These are phyloP conservation scores for Lepidium sativum DNA, from an alignment of 345 rosid species.

Conservation along the genomic window DNA sequence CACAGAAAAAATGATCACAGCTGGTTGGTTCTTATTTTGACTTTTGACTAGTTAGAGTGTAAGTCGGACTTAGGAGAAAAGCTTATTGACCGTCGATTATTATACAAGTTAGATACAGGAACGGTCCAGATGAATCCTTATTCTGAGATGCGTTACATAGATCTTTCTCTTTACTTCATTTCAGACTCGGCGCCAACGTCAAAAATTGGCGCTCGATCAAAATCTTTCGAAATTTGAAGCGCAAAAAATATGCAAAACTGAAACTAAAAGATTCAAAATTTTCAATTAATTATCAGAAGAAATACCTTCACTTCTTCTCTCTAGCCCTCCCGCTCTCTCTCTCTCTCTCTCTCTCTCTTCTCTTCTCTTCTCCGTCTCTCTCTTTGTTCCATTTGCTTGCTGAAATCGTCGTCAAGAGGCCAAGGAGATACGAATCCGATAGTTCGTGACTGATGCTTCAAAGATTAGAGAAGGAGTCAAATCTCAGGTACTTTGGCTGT, in stretches of 20 bases:
- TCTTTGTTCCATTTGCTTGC: background rate
- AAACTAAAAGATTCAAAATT: background rate
- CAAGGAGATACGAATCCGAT: background rate
- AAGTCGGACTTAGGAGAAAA: background rate
- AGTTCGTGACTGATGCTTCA: background rate
- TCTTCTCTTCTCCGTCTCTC: background rate
- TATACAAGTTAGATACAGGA: background rate
- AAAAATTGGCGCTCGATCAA: constrained; percentile 13
- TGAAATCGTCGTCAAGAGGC: background rate
- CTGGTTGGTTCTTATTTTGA: background rate
- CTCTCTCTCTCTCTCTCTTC: background rate
- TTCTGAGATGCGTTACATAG: background rate
- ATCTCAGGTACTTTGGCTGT: constrained; percentile 14
- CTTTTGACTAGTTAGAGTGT: background rate
- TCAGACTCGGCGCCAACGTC: constrained; percentile 16
- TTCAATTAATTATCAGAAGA: background rate
- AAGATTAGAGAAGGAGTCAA: background rate
- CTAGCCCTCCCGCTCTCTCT: background rate
- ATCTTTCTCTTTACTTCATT: background rate
- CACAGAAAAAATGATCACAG: background rate
- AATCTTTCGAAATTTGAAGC: constrained; percentile 6
- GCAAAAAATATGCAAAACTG: too few relatives aligned
- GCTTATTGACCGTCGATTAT: background rate
- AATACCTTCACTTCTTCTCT: background rate
- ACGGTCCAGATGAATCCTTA: constrained; percentile 3